phyloP scores from a whole-genome alignment of 2,329 filamentous ascomycete genomes.

The Penicillium sp. region DNA sequence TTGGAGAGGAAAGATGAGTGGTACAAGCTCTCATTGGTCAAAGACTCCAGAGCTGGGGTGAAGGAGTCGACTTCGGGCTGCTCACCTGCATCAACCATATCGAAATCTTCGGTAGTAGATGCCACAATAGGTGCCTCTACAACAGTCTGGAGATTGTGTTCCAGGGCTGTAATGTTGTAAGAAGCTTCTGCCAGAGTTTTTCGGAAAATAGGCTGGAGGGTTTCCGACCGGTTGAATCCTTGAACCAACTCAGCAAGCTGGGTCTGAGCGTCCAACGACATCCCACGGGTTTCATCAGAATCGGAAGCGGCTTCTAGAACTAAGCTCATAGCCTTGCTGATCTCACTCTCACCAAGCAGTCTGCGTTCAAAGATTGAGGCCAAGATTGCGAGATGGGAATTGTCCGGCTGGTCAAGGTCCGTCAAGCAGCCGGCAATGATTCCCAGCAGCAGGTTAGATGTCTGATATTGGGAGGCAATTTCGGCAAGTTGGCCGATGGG shows the following conservation, averaged over 20 bases:
- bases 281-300: slow-evolving; percentile 47
- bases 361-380: slow-evolving; percentile 34
- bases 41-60: slow-evolving; percentile 32
- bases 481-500: slow-evolving; percentile 34
- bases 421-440: slow-evolving; percentile 35
- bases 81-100: slow-evolving; percentile 47
- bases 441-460: slow-evolving; percentile 37
- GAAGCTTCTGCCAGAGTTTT: slow-evolving; percentile 63
- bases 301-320: slow-evolving; percentile 35
- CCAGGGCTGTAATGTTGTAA: slow-evolving; percentile 69
- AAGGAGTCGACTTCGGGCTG: slow-evolving; percentile 31
- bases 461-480: slow-evolving; percentile 33
- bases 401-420: slow-evolving; percentile 33
- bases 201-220: slow-evolving; percentile 61
- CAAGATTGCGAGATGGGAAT: slow-evolving; percentile 47
- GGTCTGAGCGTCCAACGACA: slow-evolving; percentile 52
- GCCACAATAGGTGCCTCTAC: slow-evolving; percentile 58
- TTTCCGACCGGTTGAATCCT: slow-evolving; percentile 58
- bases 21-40: slow-evolving; percentile 29
- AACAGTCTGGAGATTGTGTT: slow-evolving; percentile 68
- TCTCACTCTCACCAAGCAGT: slow-evolving; percentile 32
- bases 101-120: slow-evolving; percentile 49
- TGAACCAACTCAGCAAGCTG: slow-evolving; percentile 66
- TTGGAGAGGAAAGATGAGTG: slow-evolving; percentile 39
- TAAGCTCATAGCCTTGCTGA: slow-evolving; percentile 31